Percentiles rank a stretch among this genome's conserved stretches.
These are phyloP conservation scores for Phoenix dactylifera DNA, from an alignment of 176 grass and related monocot genomes.

Conservation along the genomic window DNA sequence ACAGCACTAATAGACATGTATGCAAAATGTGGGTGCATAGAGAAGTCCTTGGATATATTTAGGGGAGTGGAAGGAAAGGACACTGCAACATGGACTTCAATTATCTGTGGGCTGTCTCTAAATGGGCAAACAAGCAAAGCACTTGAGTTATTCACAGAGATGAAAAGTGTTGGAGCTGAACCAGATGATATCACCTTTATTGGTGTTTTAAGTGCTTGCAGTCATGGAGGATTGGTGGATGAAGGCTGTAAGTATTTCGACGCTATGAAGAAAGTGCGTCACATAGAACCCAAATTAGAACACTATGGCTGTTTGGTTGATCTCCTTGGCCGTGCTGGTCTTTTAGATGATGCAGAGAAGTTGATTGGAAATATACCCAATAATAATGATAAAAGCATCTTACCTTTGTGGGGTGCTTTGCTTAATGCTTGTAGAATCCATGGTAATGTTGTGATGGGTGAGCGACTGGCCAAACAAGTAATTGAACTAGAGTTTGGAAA, in stretches of 20 bases:
- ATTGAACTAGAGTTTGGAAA: conserved; percentile 24
- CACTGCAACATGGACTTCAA: conserved; percentile 38
- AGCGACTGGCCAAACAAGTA: conserved; percentile 35
- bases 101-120: conserved; percentile 48
- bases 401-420: conserved; percentile 47
- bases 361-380: conserved; percentile 30
- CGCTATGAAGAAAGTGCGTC: conserved; percentile 40
- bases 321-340: conserved; percentile 49
- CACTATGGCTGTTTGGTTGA: conserved; percentile 59
- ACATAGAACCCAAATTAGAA: conserved; percentile 40
- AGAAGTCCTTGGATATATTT: conserved; percentile 38
- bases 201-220: conserved; percentile 43
- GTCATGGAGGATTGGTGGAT: conserved; percentile 53
- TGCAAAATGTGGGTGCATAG: conserved; percentile 33
- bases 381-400: conserved; percentile 10
- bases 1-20: conserved; percentile 51
- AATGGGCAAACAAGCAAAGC: conserved; percentile 48
- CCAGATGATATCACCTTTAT: conserved; percentile 51
- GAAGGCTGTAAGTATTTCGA: conserved; percentile 41
- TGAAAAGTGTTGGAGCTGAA: conserved; percentile 27
- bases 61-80: conserved; percentile 26
- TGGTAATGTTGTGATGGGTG: conserved; percentile 41
- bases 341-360: conserved; percentile 52
- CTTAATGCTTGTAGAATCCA: conserved; percentile 48
- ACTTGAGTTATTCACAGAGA: conserved; percentile 42